These are phyloP conservation scores for Xylaria cubensis DNA, from an alignment of 495 filamentous ascomycete genomes.

Conservation along the genomic window DNA sequence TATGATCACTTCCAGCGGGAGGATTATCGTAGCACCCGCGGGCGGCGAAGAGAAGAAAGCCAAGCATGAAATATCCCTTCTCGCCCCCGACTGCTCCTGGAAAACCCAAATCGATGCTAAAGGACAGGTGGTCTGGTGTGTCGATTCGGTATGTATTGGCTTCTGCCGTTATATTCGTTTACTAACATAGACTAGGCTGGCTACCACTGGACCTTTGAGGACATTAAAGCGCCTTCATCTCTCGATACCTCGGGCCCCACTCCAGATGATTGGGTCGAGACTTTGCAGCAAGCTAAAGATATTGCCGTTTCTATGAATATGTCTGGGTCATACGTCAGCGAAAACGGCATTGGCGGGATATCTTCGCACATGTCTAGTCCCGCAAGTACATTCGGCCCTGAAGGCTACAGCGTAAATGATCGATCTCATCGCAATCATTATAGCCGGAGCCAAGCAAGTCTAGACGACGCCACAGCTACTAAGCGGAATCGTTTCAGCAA, in stretches of 20 bases:
- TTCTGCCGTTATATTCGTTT: conserved; percentile 27
- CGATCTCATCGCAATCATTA: conserved; percentile 58
- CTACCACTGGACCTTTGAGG: conserved; percentile 93
- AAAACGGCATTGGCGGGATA: conserved; percentile 74
- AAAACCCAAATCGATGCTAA: conserved; percentile 81
- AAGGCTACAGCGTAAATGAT: conserved; percentile 54
- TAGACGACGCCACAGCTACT: conserved; percentile 59
- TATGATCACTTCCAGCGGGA: conserved; percentile 91
- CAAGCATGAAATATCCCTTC: conserved; percentile 85
- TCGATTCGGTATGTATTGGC: conserved; percentile 81
- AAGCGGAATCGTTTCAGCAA: conserved; percentile 85
- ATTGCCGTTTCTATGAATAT: conserved; percentile 75
- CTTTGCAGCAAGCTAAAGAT: conserved; percentile 80
- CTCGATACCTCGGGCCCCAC: conserved; percentile 37
- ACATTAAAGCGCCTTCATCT: conserved; percentile 67
- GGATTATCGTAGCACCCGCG: conserved; percentile 88
- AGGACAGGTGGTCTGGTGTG: conserved; percentile 84
- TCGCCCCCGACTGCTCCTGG: conserved; percentile 75
- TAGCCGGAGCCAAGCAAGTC: conserved; percentile 61
- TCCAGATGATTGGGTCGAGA: conserved; percentile 84
- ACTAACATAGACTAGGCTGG: conserved; percentile 66
- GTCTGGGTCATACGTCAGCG: conserved; percentile 68
- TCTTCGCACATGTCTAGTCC: conserved; percentile 76
- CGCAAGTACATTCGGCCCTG: conserved; percentile 70
- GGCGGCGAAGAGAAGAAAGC: conserved; percentile 95